Evolutionary conservation across 2,329 filamentous ascomycete species (phyloP).

Genomic region (Lizonia empirigonia): DNA sequence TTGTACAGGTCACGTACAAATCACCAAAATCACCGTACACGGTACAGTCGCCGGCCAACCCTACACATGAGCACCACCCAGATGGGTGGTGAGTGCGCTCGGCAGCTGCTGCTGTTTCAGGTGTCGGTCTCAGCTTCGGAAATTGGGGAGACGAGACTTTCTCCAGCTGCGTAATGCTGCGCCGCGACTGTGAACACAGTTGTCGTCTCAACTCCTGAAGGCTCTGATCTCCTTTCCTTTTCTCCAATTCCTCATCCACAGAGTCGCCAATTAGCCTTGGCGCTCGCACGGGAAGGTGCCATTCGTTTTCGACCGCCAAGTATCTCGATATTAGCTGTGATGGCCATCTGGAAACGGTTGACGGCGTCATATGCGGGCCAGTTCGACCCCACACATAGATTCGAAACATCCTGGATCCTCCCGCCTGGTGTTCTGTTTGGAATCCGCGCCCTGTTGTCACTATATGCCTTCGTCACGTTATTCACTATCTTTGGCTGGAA

Average conservation of each 20-base stretch:
- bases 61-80: too few species aligned
- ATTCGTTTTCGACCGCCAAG: slow-evolving; percentile 9
- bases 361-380: slow-evolving; percentile 32
- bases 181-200: slow-evolving; percentile 10
- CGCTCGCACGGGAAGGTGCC: neutral
- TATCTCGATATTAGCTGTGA: slow-evolving; percentile 20
- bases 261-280: slow-evolving; percentile 1
- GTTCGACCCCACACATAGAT: slow-evolving; percentile 63
- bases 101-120: slow-evolving; percentile 16
- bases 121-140: slow-evolving; percentile 15
- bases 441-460: slow-evolving; percentile 56
- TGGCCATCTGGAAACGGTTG: slow-evolving; percentile 35
- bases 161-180: slow-evolving; percentile 15
- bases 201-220: slow-evolving; percentile 5
- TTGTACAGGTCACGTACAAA: too few species aligned
- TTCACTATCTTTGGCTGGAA: slow-evolving; percentile 72
- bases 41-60: too few species aligned
- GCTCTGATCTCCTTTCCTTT: neutral
- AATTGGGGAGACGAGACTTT: slow-evolving; percentile 12
- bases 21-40: too few species aligned
- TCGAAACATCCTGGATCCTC: slow-evolving; percentile 83
- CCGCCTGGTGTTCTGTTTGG: slow-evolving; percentile 66
- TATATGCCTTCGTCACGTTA: slow-evolving; percentile 73
- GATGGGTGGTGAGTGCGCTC: slow-evolving; percentile 15
- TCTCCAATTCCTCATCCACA: neutral